phyloP scores from a whole-genome alignment of 2,329 filamentous ascomycete genomes.

The Uncinocarpus reesii region DNA sequence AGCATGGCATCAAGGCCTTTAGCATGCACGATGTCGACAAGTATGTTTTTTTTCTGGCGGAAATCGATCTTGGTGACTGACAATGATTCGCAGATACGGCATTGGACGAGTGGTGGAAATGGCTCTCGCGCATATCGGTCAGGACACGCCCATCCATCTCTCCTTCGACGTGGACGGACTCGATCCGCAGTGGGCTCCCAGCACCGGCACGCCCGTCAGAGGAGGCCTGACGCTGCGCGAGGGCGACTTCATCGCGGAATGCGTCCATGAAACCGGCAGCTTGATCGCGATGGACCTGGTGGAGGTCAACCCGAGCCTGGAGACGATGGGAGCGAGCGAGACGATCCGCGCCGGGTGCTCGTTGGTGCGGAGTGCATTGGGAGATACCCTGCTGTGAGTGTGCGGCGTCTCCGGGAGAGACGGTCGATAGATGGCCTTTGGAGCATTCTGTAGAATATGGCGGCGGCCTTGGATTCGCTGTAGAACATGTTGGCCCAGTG shows the following conservation, averaged over 20 bases:
- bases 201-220: conserved; percentile 87
- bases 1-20: conserved; percentile 88
- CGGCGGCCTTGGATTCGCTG: not conserved
- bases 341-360: conserved; percentile 86
- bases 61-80: not conserved
- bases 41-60: conserved; percentile 38
- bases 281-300: conserved; percentile 72
- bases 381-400: conserved; percentile 71
- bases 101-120: conserved; percentile 96
- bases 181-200: conserved; percentile 91
- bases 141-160: conserved; percentile 89
- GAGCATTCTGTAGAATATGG: conserved; percentile 7
- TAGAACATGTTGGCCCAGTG: not conserved
- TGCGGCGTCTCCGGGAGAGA: not conserved
- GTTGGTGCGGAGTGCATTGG: conserved; percentile 79
- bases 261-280: conserved; percentile 67
- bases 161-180: conserved; percentile 96
- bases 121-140: conserved; percentile 92
- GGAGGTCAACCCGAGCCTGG: conserved; percentile 67
- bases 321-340: conserved; percentile 62
- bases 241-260: conserved; percentile 93
- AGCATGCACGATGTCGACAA: conserved; percentile 97
- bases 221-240: conserved; percentile 88
- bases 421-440: not conserved
- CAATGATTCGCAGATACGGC: conserved; percentile 57